Base-by-base conservation (phyloP, 1,139 yeast species). In the Taiozyma sp. region DNA sequence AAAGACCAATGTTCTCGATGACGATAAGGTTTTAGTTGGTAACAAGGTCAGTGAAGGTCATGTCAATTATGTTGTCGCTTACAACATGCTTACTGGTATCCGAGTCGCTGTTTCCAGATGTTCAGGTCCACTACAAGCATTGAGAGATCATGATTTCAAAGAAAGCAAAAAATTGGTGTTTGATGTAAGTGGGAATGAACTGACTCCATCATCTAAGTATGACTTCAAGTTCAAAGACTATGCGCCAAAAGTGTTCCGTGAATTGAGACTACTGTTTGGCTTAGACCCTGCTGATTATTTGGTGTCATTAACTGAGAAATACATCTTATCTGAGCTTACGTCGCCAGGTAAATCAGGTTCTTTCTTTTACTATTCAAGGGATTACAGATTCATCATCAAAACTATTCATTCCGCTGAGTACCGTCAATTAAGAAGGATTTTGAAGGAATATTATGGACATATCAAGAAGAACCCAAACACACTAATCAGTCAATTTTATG, bases 281-380 rank as follows among this genome's bases (percentile, higher is more conserved):
- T 76, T 95, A 32, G 98, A 93, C 64, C 97, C 96, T 2, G 98
- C 97, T 1, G 99, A 95, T 68, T 95, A 95, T 68, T 75, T 95
- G 54, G 85, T 93, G 62, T 89, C 97, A 1, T 76, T 95, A 57
- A 92, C 98, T 0, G 93, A 97, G 22, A 91, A 91, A 68, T 93
- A 92, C 64, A 89, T 95, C 57, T 78, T 95, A 46, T 87, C 96
- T 34, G 98, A 93, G 69, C 74, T 92, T 57, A 96, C 95, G 23
- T 90, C 97, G 2, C 98, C 98, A 0, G 99, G 99, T 4, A 95
- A 95, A 68, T 86, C 96, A 62, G 99, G 99, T 0, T 90, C 97
- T 0, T 92, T 93, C 65, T 95, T 95, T 65, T 95, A 93, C 70
- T 95, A 87, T 68, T 90, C 97, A 13, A 77, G 97, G 57, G 99